These are phyloP conservation scores for Hypoxylon sp. DNA, from an alignment of 2,329 filamentous ascomycete species.

Conservation along the genomic window DNA sequence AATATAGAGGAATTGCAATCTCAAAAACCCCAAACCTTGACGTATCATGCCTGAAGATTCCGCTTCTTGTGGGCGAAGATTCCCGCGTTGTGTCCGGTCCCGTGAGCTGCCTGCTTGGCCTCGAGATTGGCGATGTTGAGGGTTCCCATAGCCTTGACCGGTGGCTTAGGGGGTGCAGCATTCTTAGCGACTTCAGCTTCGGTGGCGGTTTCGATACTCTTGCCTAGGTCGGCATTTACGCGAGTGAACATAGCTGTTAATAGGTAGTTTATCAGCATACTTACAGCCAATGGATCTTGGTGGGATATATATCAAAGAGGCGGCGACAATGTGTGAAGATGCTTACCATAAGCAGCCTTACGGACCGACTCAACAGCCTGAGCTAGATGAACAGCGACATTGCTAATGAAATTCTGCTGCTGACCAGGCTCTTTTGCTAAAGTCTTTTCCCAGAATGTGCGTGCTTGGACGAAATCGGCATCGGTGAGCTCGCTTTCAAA, in stretches of 20 bases:
- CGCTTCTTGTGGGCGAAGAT: conserved; percentile 42
- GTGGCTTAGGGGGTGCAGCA: background rate
- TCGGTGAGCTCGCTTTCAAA: conserved; percentile 61
- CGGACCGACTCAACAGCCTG: conserved; percentile 56
- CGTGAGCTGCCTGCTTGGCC: conserved; percentile 31
- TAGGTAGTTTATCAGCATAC: background rate
- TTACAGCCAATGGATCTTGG: background rate
- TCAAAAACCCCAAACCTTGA: background rate
- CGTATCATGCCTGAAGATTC: conserved; percentile 14
- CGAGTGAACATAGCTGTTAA: conserved; percentile 5
- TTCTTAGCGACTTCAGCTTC: conserved; percentile 14
- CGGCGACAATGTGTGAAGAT: background rate
- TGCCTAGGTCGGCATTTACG: conserved; percentile 10
- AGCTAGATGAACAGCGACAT: conserved; percentile 70
- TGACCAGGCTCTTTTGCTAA: conserved; percentile 63
- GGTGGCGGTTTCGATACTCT: conserved; percentile 7
- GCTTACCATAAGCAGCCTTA: conserved; percentile 39
- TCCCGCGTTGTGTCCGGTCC: conserved; percentile 35
- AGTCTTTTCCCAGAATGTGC: conserved; percentile 64
- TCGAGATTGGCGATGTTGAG: conserved; percentile 40
- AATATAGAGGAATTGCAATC: background rate
- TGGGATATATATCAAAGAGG: background rate
- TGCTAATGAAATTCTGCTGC: conserved; percentile 72
- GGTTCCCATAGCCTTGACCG: conserved; percentile 16
- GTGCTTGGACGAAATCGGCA: conserved; percentile 60